Percentiles rank a stretch among this genome's conserved stretches.
Conservation (phyloP, 2,329 filamentous ascomycete genomes). For the Capronia coronata region DNA sequence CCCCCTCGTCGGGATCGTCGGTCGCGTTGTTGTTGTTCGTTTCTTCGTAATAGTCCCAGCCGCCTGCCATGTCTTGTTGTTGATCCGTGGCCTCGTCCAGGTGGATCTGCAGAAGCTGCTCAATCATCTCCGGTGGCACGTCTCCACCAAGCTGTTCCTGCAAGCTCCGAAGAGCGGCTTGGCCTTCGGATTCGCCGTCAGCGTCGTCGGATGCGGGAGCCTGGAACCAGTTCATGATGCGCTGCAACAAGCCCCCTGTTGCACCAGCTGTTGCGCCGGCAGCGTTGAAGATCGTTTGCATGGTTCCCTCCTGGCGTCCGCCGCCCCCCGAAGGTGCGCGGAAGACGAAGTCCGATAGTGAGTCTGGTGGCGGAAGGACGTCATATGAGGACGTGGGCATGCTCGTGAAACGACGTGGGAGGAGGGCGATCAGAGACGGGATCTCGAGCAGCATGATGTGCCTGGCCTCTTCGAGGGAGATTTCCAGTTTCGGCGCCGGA, state of each 20-base stretch:
- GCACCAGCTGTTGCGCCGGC: constrained; percentile 18
- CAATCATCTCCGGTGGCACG: constrained; percentile 22
- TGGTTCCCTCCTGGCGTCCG: constrained; percentile 5
- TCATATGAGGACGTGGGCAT: constrained; percentile 69
- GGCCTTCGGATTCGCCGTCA: constrained; percentile 18
- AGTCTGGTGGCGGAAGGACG: constrained; percentile 62
- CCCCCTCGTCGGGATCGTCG: constrained; percentile 7
- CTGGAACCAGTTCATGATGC: constrained; percentile 27
- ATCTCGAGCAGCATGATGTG: constrained; percentile 74
- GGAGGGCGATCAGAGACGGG: constrained; percentile 60
- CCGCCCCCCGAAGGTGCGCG: constrained; percentile 20
- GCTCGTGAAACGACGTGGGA: constrained; percentile 60
- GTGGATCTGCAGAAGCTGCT: constrained; percentile 23
- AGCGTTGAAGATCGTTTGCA: constrained; percentile 23
- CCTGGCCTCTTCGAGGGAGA: constrained; percentile 57
- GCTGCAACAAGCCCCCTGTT: constrained; percentile 16
- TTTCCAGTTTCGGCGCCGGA: constrained; percentile 40
- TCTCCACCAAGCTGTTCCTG: constrained; percentile 23
- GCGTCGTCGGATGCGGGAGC: constrained; percentile 10
- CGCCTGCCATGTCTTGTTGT: constrained; percentile 22
- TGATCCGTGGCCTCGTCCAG: constrained; percentile 16
- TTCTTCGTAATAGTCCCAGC: constrained; percentile 26
- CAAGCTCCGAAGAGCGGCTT: constrained; percentile 21
- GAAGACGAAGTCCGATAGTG: constrained; percentile 23
- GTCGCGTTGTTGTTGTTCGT: constrained; percentile 11